These are phyloP conservation scores for Modicella reniformis DNA, from an alignment of 371 early-diverging fungal species.

Conservation along the genomic window DNA sequence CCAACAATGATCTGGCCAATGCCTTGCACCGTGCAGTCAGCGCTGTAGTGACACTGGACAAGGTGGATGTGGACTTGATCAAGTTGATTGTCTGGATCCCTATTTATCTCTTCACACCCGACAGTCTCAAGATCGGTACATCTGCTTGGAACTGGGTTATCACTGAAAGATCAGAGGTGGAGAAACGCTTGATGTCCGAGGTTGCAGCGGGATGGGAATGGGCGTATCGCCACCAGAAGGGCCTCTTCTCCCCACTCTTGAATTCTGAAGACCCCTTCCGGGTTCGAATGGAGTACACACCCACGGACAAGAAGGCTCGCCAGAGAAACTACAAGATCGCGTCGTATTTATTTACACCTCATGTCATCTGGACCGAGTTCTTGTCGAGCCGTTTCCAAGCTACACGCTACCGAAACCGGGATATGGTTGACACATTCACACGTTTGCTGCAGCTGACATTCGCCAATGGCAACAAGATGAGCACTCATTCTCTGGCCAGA, in stretches of 20 bases:
- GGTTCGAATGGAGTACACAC: slow-evolving; percentile 88
- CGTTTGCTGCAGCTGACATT: slow-evolving; percentile 82
- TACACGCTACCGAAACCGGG: slow-evolving; percentile 77
- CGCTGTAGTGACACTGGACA: slow-evolving; percentile 35
- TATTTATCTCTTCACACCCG: slow-evolving; percentile 79
- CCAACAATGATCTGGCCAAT: slow-evolving; percentile 61
- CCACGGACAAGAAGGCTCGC: slow-evolving; percentile 83
- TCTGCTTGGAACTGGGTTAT: slow-evolving; percentile 90
- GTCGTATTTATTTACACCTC: slow-evolving; percentile 76
- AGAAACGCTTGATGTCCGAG: slow-evolving; percentile 81
- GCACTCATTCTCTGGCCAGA: slow-evolving; percentile 79
- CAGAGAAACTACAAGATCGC: slow-evolving; percentile 69
- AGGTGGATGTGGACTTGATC: slow-evolving; percentile 76
- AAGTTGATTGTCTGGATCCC: slow-evolving; percentile 88
- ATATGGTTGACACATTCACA: slow-evolving; percentile 74
- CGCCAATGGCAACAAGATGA: slow-evolving; percentile 64
- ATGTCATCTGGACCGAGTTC: slow-evolving; percentile 87
- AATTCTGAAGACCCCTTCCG: slow-evolving; percentile 83
- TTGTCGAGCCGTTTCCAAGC: slow-evolving; percentile 83
- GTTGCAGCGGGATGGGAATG: slow-evolving; percentile 86
- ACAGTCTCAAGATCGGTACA: slow-evolving; percentile 80
- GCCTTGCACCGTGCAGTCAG: slow-evolving; percentile 64
- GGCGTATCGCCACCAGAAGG: slow-evolving; percentile 78
- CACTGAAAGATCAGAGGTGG: slow-evolving; percentile 77
- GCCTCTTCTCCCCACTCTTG: slow-evolving; percentile 72